A percentile compares a stretch with the other conserved stretches of the same genome.
Conservation (phyloP, 257 asterid species). For the Lycium ferocissimum region DNA sequence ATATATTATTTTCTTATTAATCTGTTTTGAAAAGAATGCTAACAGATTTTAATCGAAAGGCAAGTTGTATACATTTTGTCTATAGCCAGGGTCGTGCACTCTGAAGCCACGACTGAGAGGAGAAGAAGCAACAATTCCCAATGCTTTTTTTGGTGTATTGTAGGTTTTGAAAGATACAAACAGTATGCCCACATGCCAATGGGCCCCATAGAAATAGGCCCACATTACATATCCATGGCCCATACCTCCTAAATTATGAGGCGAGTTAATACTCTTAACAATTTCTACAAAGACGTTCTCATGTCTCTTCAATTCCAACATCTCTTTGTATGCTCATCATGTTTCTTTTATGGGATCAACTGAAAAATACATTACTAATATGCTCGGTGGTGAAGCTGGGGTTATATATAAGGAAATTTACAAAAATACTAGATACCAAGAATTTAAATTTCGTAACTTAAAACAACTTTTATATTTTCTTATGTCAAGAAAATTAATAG, state of each 20-base stretch:
- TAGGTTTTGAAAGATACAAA: background rate
- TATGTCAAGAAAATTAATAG: too few species aligned
- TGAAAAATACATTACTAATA: background rate
- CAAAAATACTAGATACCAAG: too few species aligned
- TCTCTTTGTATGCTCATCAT: background rate
- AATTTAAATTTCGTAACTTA: too few species aligned
- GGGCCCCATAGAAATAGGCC: background rate
- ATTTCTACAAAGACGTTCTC: background rate
- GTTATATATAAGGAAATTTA: too few species aligned
- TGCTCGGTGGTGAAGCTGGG: too few species aligned
- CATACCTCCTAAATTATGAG: constrained; percentile 25
- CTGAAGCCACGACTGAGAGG: background rate
- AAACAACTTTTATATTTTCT: too few species aligned
- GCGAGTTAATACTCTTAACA: background rate
- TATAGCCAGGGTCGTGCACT: background rate
- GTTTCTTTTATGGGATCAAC: background rate
- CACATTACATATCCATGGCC: constrained; percentile 30
- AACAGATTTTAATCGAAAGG: background rate
- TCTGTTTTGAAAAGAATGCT: too few species aligned
- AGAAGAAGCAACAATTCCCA: constrained; percentile 41
- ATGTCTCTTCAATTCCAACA: constrained; percentile 47
- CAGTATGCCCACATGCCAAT: background rate
- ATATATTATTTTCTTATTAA: too few species aligned
- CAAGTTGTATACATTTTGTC: background rate
- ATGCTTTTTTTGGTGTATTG: constrained; percentile 25